Evolutionary conservation across 306 rosid species (phyloP).

Genomic region (Castanea crenata): DNA sequence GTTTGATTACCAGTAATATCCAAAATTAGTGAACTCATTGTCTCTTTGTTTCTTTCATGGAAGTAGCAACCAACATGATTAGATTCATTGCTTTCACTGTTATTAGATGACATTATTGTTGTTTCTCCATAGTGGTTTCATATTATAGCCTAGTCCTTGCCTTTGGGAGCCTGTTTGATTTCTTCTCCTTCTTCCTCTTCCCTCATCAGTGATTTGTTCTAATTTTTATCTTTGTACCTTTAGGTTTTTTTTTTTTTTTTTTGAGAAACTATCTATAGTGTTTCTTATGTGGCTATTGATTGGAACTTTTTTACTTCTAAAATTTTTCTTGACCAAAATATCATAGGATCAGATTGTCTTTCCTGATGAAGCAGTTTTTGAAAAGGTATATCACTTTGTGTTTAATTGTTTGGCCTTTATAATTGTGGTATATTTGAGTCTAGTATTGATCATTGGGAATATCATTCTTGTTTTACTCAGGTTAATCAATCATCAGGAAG

Average conservation of each 20-base stretch:
- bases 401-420: slow-evolving; percentile 11
- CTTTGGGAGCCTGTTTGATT: neutral
- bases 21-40: neutral
- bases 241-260: too few relatives aligned
- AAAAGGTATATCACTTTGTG: slow-evolving; percentile 57
- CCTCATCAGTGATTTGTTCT: neutral
- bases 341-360: slow-evolving; percentile 88
- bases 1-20: neutral
- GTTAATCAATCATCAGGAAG: slow-evolving; percentile 91
- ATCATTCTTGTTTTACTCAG: slow-evolving; percentile 36
- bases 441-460: slow-evolving; percentile 17
- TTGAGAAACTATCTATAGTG: neutral
- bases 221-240: neutral
- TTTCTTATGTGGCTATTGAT: slow-evolving; percentile 14
- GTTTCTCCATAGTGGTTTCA: neutral
- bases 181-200: too few relatives aligned
- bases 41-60: neutral
- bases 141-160: neutral
- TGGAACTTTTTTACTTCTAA: slow-evolving; percentile 1
- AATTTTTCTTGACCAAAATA: slow-evolving; percentile 52
- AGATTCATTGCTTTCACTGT: neutral
- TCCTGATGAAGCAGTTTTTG: slow-evolving; percentile 91
- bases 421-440: neutral
- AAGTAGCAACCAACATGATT: neutral
- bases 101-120: neutral